A percentile compares a stretch with the other conserved stretches of the same genome.
phyloP scores from a whole-genome alignment of 768 basidiomycete genomes.

The Zangia roseola region DNA sequence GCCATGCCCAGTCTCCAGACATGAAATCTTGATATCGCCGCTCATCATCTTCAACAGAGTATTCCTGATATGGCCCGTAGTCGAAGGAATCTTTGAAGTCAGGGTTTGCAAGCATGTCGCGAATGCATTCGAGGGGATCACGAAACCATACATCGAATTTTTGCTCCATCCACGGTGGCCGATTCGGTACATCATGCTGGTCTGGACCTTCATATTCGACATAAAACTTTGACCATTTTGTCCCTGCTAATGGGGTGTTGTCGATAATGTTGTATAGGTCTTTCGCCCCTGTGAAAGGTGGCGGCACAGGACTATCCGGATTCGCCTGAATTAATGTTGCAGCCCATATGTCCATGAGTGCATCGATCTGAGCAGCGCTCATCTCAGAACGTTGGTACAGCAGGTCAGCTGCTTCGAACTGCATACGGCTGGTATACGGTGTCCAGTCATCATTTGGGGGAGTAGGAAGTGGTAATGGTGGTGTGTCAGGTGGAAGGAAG shows the following conservation, averaged over 20 bases:
- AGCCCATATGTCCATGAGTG: slow-evolving; percentile 22
- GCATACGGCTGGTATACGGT: slow-evolving; percentile 8
- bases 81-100: slow-evolving; percentile 22
- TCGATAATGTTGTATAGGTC: slow-evolving; percentile 30
- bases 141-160: slow-evolving; percentile 30
- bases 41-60: neutral
- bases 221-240: slow-evolving; percentile 35
- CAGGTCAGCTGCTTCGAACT: too few species aligned
- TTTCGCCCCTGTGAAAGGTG: neutral
- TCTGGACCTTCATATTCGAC: slow-evolving; percentile 22
- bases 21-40: slow-evolving; percentile 7
- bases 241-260: slow-evolving; percentile 32
- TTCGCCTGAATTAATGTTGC: neutral
- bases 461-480: neutral
- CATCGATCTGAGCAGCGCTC: slow-evolving; percentile 19
- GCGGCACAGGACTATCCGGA: neutral
- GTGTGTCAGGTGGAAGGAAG: neutral
- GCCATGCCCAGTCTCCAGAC: slow-evolving; percentile 16
- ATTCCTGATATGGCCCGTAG: slow-evolving; percentile 14
- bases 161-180: slow-evolving; percentile 24
- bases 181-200: too few species aligned
- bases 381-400: slow-evolving; percentile 16
- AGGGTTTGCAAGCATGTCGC: slow-evolving; percentile 19
- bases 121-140: slow-evolving; percentile 9
- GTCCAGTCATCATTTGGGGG: slow-evolving; percentile 13